Evolutionary conservation across 371 early-diverging fungal species (phyloP).

Genomic region (Syncephalis fuscata): DNA sequence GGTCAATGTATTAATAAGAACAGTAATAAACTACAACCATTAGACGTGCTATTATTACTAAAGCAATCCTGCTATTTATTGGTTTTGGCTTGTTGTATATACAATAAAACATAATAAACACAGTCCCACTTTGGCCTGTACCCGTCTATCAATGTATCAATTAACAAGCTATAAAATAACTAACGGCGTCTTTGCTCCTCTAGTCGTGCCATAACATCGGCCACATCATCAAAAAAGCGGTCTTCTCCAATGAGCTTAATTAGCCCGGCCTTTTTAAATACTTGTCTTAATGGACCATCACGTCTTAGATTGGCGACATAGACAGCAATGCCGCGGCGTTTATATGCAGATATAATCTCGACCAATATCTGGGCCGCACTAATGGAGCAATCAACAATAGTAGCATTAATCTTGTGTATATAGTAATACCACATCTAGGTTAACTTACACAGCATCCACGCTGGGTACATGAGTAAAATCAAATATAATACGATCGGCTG

Average conservation of each 20-base stretch:
- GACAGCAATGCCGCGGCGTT: conserved; percentile 50
- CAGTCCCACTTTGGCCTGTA: too few species aligned
- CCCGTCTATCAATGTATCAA: too few species aligned
- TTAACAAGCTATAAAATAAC: too few species aligned
- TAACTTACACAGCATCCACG: conserved; percentile 64
- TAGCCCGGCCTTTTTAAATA: conserved; percentile 55
- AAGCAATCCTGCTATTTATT: too few species aligned
- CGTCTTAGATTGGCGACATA: conserved; percentile 72
- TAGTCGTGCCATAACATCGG: too few species aligned
- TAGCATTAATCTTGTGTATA: not conserved
- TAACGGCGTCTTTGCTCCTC: too few species aligned
- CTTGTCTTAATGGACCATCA: conserved; percentile 22
- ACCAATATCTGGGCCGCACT: conserved; percentile 77
- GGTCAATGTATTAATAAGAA: too few species aligned
- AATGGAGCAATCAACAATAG: not conserved
- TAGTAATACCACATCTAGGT: not conserved
- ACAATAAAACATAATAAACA: too few species aligned
- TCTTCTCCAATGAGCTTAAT: conserved; percentile 38
- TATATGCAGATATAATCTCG: conserved; percentile 73
- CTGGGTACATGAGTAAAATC: conserved; percentile 73
- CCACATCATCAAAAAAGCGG: conserved; percentile 22
- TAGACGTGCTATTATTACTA: too few species aligned
- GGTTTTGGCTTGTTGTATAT: too few species aligned
- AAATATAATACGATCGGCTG: conserved; percentile 57
- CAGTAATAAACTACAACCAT: too few species aligned